Base-by-base conservation (phyloP, 495 filamentous ascomycete species). In the Opeltia flavorubescens region DNA sequence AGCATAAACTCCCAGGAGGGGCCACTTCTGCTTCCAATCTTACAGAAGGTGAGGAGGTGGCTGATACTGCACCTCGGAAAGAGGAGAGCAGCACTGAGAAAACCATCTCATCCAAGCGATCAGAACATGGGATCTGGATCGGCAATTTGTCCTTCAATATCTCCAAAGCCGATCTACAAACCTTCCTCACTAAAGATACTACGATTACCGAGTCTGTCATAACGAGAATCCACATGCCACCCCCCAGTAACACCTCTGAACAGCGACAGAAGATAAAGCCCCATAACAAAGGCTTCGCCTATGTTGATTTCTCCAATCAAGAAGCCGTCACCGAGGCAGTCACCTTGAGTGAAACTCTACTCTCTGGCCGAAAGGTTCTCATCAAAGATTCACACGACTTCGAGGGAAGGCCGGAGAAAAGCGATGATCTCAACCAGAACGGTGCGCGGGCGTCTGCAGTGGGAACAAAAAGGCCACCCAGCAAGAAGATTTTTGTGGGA, bases 371-470 rank as follows among this genome's bases (percentile, higher is more conserved):
- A 31, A 77, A 78, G 35, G 76, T 95, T 12, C 66, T 99, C 49
- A 94, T 99, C 66, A 99, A 99, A 68, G 75, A 91, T 59, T 69
- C 84, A 31, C 89, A 83, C 45, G 85, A 69, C 54, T 99, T 86
- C 52, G 80, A 89, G 35, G 89, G 86, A 20, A 73, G 91, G 31
- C 79, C 79, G 11, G 68, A 72, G 29, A 73, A 74, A 50, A 67
- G 78, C 8, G 55, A 53, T 17, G 54, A 59, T 20, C 24, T 13
- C 2, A 26, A 44, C 12, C 0, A 23, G 11, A 23, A 46, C 9
- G 55, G 52, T 34, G 52, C 59, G 17, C 47, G 51, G 29, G 46
- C 62, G 46, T 61, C 47, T 28, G 62, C 59, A 43, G 63, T 48
- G 53, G 25, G 11, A 25, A 68, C 51, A 6, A 74, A 70, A 2